Evolutionary conservation across 768 basidiomycete species (phyloP).

Genomic region (Lactarius deliciosus): DNA sequence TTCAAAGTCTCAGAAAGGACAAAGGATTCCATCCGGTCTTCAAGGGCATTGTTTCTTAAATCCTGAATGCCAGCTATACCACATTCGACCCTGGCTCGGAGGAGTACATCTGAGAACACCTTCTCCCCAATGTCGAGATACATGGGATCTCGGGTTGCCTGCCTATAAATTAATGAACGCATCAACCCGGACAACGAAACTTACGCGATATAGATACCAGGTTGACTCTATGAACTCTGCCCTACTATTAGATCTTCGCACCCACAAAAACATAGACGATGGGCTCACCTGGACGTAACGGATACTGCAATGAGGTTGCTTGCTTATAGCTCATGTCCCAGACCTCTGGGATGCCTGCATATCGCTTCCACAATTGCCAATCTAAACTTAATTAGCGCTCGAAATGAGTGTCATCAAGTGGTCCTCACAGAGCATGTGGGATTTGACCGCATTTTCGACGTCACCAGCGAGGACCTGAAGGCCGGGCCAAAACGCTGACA

Average conservation of each 20-base stretch:
- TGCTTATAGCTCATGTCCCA: slow-evolving; percentile 76
- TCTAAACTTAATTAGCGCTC: slow-evolving; percentile 44
- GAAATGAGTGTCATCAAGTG: not conserved
- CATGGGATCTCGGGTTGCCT: slow-evolving; percentile 91
- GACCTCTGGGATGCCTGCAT: slow-evolving; percentile 88
- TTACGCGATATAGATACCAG: slow-evolving; percentile 88
- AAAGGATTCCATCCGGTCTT: slow-evolving; percentile 98
- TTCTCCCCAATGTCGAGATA: slow-evolving; percentile 91
- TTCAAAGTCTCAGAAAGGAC: slow-evolving; percentile 91
- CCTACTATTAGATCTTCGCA: slow-evolving; percentile 2
- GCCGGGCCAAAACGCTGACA: slow-evolving; percentile 98
- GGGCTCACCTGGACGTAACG: slow-evolving; percentile 62
- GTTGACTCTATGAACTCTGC: slow-evolving; percentile 94
- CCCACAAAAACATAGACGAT: not conserved
- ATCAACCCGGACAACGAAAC: slow-evolving; percentile 30
- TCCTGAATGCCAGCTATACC: slow-evolving; percentile 83
- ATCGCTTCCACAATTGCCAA: slow-evolving; percentile 90
- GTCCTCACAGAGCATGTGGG: slow-evolving; percentile 80
- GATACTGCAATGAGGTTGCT: slow-evolving; percentile 77
- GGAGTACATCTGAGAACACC: slow-evolving; percentile 69
- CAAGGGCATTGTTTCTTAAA: slow-evolving; percentile 70
- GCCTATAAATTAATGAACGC: slow-evolving; percentile 23
- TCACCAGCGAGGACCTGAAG: slow-evolving; percentile 87
- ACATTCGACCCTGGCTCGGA: slow-evolving; percentile 78
- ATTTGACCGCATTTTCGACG: slow-evolving; percentile 84